A percentile compares a stretch with the other conserved stretches of the same genome.
Conservation (phyloP, 2,329 filamentous ascomycete genomes). For the Pseudocercospora fijiensis region DNA sequence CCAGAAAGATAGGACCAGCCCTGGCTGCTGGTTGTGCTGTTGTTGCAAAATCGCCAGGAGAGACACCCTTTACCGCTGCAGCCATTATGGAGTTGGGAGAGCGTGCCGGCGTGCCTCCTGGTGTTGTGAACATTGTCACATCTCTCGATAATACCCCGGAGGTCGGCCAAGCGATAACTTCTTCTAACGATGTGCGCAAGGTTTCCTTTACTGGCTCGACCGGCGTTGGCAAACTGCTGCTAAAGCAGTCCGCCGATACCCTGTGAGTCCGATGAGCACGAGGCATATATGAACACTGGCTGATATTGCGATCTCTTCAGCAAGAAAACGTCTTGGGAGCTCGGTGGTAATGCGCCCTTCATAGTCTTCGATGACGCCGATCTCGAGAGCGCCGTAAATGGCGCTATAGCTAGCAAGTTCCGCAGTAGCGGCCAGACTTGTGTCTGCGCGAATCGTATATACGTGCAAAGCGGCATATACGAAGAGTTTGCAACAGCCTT, state of each 20-base stretch:
- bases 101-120: conserved; percentile 89
- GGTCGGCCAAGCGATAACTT: conserved; percentile 74
- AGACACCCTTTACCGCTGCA: conserved; percentile 88
- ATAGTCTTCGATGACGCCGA: conserved; percentile 95
- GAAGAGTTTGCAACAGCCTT: conserved; percentile 38
- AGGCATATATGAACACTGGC: not conserved
- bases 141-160: conserved; percentile 74
- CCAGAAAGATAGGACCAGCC: conserved; percentile 35
- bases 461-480: conserved; percentile 69
- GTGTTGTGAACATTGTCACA: conserved; percentile 87
- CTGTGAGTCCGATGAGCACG: conserved; percentile 43
- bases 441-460: conserved; percentile 64
- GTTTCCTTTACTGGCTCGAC: conserved; percentile 34
- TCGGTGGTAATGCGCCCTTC: conserved; percentile 92
- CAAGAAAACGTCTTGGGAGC: conserved; percentile 86
- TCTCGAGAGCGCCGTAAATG: conserved; percentile 71
- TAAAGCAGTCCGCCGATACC: conserved; percentile 22
- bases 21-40: conserved; percentile 35
- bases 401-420: conserved; percentile 30
- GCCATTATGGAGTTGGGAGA: conserved; percentile 83
- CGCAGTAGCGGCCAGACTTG: conserved; percentile 31
- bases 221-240: conserved; percentile 30
- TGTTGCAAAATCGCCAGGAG: conserved; percentile 71
- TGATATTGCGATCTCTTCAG: not conserved
- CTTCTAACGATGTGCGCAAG: conserved; percentile 53